Conservation (phyloP, 2,329 filamentous ascomycete species). For the Paracorniculantispora psalliotae region DNA sequence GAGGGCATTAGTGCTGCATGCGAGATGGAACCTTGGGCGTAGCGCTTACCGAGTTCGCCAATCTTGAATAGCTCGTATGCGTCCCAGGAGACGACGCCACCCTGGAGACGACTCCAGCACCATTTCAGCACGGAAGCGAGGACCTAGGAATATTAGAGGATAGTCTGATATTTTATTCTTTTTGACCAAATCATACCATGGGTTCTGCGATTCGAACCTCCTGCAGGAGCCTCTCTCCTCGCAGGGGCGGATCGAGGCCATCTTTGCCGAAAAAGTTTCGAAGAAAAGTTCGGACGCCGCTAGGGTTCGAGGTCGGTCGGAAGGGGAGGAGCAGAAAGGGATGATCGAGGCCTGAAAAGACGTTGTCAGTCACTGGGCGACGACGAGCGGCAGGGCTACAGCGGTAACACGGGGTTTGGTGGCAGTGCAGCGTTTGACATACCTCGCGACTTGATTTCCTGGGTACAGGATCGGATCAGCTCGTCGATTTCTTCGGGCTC, state of each 20-base stretch:
- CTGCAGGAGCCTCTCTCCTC: slow-evolving; percentile 68
- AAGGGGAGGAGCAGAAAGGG: slow-evolving; percentile 94
- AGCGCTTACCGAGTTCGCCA: slow-evolving; percentile 75
- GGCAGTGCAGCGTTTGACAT: slow-evolving; percentile 22
- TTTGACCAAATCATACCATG: slow-evolving; percentile 64
- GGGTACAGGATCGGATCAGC: slow-evolving; percentile 75
- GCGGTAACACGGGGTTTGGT: slow-evolving; percentile 8
- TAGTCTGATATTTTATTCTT: slow-evolving; percentile 15
- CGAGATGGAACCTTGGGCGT: neutral
- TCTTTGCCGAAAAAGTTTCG: slow-evolving; percentile 81
- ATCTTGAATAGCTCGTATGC: slow-evolving; percentile 94
- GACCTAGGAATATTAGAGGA: slow-evolving; percentile 56
- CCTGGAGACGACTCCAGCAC: slow-evolving; percentile 92
- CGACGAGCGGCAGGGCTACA: neutral
- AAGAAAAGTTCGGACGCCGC: slow-evolving; percentile 85
- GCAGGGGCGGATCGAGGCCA: slow-evolving; percentile 58
- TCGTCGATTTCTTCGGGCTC: slow-evolving; percentile 89
- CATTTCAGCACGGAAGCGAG: slow-evolving; percentile 93
- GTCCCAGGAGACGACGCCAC: slow-evolving; percentile 93
- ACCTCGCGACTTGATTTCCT: slow-evolving; percentile 94
- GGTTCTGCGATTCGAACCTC: slow-evolving; percentile 91
- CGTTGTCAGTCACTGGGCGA: too few species aligned
- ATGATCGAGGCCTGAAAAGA: slow-evolving; percentile 66
- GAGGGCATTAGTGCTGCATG: slow-evolving; percentile 19
- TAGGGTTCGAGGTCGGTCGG: slow-evolving; percentile 86